These are phyloP conservation scores for Gamarada debralockiae DNA, from an alignment of 495 filamentous ascomycete genomes.

Conservation along the genomic window DNA sequence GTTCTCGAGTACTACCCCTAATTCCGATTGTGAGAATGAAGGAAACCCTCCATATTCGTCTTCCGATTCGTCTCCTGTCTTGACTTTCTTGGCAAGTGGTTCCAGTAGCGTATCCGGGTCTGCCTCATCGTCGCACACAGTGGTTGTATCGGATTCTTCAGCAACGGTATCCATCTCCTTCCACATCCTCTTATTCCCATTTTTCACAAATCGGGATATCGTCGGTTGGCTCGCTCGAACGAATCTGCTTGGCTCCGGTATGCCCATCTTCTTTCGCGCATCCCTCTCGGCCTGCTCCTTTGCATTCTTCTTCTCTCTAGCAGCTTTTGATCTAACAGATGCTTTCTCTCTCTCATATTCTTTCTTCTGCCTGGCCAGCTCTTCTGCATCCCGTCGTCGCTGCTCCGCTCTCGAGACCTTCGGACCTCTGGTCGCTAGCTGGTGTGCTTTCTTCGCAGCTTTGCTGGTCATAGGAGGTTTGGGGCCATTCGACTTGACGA, in stretches of 20 bases:
- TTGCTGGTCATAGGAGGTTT: conserved; percentile 44
- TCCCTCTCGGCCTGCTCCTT: conserved; percentile 40
- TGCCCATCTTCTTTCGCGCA: conserved; percentile 36
- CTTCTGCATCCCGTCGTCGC: conserved; percentile 15
- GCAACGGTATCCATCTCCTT: conserved; percentile 16
- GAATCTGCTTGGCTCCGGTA: conserved; percentile 38
- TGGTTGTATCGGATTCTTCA: conserved; percentile 9
- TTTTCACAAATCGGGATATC: conserved; percentile 38
- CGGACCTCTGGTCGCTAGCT: conserved; percentile 34
- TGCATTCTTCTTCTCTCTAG: conserved; percentile 42
- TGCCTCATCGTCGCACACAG: not conserved
- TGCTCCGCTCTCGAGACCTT: conserved; percentile 19
- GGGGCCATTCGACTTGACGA: conserved; percentile 24
- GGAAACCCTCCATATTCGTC: conserved; percentile 25
- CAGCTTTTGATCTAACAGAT: conserved; percentile 34
- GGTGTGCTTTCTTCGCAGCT: conserved; percentile 33
- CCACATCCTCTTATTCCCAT: conserved; percentile 14
- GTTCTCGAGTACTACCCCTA: conserved; percentile 19
- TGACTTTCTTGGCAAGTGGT: not conserved
- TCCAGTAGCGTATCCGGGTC: not conserved
- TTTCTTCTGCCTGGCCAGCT: conserved; percentile 24
- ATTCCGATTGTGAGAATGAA: conserved; percentile 19
- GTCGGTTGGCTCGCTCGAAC: conserved; percentile 45
- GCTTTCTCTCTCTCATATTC: conserved; percentile 43
- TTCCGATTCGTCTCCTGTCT: conserved; percentile 4